A percentile compares a stretch with the other conserved stretches of the same genome.
Evolutionary conservation across 2,329 filamentous ascomycete species (phyloP).

Genomic region (Tolypocladium paradoxum): DNA sequence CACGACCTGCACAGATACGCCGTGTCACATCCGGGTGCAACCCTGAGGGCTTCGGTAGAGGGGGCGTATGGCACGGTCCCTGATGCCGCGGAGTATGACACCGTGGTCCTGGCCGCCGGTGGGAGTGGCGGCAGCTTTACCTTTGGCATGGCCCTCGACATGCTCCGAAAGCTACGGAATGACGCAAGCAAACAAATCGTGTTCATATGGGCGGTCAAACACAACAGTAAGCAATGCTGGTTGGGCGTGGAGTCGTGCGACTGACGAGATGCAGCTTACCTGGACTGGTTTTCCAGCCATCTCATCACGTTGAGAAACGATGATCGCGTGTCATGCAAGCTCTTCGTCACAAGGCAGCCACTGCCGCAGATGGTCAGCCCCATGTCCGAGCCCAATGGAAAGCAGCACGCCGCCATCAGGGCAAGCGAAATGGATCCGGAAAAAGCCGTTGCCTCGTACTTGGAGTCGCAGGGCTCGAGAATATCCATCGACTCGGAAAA

Average conservation of each 20-base stretch:
- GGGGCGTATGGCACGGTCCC: conserved; percentile 49
- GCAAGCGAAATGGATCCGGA: conserved; percentile 1
- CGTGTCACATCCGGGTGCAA: conserved; percentile 33
- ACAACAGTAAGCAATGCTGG: conserved; percentile 19
- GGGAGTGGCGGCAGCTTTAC: conserved; percentile 51
- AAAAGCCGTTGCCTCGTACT: not conserved
- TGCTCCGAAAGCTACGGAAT: conserved; percentile 17
- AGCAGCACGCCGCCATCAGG: not conserved
- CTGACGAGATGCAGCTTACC: conserved; percentile 14
- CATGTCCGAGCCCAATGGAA: not conserved
- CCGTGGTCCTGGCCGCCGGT: conserved; percentile 47
- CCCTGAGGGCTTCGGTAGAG: conserved; percentile 41
- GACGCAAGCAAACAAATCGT: conserved; percentile 16
- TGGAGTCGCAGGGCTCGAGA: not conserved
- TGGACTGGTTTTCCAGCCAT: conserved; percentile 27
- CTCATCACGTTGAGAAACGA: conserved; percentile 20
- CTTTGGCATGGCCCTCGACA: conserved; percentile 26
- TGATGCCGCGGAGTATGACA: conserved; percentile 39
- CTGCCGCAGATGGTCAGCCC: not conserved
- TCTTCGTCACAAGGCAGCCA: conserved; percentile 24
- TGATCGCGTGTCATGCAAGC: conserved; percentile 15
- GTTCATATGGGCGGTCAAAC: conserved; percentile 30
- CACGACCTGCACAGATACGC: conserved; percentile 42
- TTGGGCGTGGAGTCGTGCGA: not conserved
- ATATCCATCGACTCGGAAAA: conserved; percentile 8